A percentile compares a stretch with the other conserved stretches of the same genome.
These are phyloP conservation scores for Leccinum imitatum DNA, from an alignment of 768 basidiomycete species.

Conservation along the genomic window DNA sequence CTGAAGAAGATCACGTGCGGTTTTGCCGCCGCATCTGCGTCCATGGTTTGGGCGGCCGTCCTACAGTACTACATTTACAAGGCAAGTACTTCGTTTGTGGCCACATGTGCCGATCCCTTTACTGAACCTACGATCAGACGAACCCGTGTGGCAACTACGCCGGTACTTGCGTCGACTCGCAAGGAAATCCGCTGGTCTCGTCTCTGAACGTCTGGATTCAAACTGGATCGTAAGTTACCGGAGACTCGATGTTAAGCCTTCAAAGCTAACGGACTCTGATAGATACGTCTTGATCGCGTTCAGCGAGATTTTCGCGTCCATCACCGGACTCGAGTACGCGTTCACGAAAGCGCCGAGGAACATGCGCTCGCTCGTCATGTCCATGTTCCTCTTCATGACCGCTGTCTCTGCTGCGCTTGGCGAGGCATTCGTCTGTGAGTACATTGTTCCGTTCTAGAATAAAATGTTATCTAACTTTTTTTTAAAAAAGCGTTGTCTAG, in stretches of 20 bases:
- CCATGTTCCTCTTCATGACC: constrained; percentile 57
- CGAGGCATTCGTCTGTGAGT: constrained; percentile 69
- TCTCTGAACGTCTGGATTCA: constrained; percentile 80
- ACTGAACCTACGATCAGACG: constrained; percentile 28
- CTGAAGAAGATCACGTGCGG: constrained; percentile 60
- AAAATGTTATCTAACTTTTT: not conserved
- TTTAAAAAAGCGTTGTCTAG: constrained; percentile 51
- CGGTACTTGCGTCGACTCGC: constrained; percentile 46
- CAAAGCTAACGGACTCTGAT: not conserved
- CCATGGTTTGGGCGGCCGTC: constrained; percentile 73
- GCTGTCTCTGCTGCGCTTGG: constrained; percentile 62
- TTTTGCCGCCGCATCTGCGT: constrained; percentile 51
- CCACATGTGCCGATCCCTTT: not conserved
- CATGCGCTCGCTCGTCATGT: constrained; percentile 87
- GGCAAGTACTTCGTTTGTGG: constrained; percentile 9
- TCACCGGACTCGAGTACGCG: constrained; percentile 86
- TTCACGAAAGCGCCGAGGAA: constrained; percentile 88
- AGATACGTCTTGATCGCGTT: constrained; percentile 68
- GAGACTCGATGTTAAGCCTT: not conserved
- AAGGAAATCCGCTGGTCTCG: constrained; percentile 55
- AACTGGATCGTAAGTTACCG: constrained; percentile 53
- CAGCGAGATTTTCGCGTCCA: constrained; percentile 73
- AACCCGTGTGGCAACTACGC: constrained; percentile 50
- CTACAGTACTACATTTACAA: constrained; percentile 76
- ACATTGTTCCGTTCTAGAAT: too few species aligned